Conservation (phyloP, 331 rosid genomes). For the Acacia concinna region DNA sequence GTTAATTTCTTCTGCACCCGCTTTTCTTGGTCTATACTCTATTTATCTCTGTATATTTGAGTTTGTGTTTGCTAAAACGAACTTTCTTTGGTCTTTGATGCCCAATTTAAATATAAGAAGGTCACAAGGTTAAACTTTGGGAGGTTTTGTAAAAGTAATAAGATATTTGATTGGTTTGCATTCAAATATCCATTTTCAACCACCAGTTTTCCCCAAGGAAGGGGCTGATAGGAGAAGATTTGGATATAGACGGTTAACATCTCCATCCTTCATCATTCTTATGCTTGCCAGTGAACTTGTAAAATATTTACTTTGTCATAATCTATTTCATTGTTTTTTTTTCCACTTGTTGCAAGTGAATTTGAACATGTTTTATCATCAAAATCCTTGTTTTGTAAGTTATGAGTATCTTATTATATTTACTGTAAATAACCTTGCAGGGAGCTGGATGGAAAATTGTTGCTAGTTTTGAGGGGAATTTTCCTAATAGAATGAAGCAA, state of each 20-base stretch:
- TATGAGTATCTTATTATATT: neutral
- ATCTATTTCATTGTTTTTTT: neutral
- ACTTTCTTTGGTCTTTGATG: neutral
- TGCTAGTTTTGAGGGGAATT: constrained; percentile 91
- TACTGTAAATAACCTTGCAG: constrained; percentile 45
- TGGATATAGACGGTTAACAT: neutral
- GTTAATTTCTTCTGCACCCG: neutral
- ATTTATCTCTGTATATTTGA: neutral
- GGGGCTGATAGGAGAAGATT: neutral
- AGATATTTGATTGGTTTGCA: constrained; percentile 8
- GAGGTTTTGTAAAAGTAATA: neutral
- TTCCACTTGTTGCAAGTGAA: neutral
- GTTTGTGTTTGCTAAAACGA: neutral
- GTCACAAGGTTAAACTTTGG: neutral
- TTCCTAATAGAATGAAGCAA: constrained; percentile 96
- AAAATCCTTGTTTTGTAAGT: neutral
- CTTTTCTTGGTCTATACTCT: neutral
- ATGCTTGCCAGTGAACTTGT: neutral
- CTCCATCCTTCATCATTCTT: neutral
- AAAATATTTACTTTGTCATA: neutral
- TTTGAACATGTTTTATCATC: neutral
- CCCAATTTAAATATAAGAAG: neutral
- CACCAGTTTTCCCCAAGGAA: neutral
- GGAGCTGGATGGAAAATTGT: constrained; percentile 99
- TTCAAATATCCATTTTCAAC: constrained; percentile 3